Evolutionary conservation across 2,329 filamentous ascomycete genomes (phyloP), one percentile per base, ranked within the genome.

Genomic region (Leptographium wingfieldii): DNA sequence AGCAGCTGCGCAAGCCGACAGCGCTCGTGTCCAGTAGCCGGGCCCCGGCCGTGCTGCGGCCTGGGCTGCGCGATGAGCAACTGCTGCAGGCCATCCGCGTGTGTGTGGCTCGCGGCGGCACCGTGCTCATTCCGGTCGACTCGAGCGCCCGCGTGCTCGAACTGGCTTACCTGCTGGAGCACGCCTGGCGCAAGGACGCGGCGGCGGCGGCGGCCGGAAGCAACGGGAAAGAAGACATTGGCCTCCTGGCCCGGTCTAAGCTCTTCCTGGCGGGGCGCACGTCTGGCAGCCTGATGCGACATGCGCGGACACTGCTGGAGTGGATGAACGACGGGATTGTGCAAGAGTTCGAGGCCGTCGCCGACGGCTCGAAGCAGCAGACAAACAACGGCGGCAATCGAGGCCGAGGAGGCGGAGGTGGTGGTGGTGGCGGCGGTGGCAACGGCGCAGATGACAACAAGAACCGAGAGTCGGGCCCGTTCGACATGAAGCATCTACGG

Each of bases 301-400:
- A 96, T 65, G 89, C 92, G 31, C 82, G 92, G 65, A 96, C 92
- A 71, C 95, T 99, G 89, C 77, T 99, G 38, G 94, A 99, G 69
- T 99, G 94, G 94, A 97, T 99, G 92, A 92, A 97, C 69, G 92
- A 96, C 68, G 87, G 85, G 61, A 95, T 99, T 61, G 87, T 95
- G 51, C 85, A 91, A 59, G 92, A 97, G 67, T 95, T 96, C 63
- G 92, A 96, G 70, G 84, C 86, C 16, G 78, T 85, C 55, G 81
- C 79, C 2, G 81, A 83, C 46, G 61, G 63, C 76, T 73, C 3
- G 9, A 74, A 72, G 61, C 75, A 78, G 63, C 69, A 73, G 3
- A 77, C 74, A 62, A 73, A 76, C 9, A 73, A 76, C 14, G 72
- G 74, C 0, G 71, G 75, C 11, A 74, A 73, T 29, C 73, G 76